Conservation (phyloP, 805 yeast species). For the Zygoascus ofunaensis region DNA sequence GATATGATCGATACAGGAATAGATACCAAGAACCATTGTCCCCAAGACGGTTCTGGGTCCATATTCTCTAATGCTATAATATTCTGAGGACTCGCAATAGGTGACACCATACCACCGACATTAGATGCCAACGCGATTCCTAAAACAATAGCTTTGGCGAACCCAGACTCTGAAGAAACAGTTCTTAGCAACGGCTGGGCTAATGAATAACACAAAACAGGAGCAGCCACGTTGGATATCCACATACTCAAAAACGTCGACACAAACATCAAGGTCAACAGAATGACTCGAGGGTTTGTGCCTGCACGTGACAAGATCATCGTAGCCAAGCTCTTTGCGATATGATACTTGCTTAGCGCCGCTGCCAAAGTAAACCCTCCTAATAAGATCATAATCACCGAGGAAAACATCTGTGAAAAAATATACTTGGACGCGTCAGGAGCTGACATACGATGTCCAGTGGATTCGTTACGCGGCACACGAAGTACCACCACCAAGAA, state of each 20-base stretch:
- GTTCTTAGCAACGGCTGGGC: constrained; percentile 85
- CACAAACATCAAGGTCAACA: constrained; percentile 75
- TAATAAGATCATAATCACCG: constrained; percentile 76
- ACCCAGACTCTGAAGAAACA: constrained; percentile 65
- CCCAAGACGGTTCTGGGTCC: constrained; percentile 82
- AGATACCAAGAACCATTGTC: constrained; percentile 84
- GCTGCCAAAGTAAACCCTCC: constrained; percentile 97
- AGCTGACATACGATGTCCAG: constrained; percentile 46
- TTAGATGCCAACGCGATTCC: constrained; percentile 93
- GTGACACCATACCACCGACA: constrained; percentile 95
- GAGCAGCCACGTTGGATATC: constrained; percentile 97
- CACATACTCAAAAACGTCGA: constrained; percentile 85
- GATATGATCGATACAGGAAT: constrained; percentile 67
- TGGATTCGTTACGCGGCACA: constrained; percentile 47
- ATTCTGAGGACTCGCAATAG: constrained; percentile 95
- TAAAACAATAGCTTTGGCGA: constrained; percentile 73
- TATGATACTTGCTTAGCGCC: constrained; percentile 81
- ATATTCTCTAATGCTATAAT: constrained; percentile 81
- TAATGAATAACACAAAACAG: constrained; percentile 83
- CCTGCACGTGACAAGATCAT: constrained; percentile 76
- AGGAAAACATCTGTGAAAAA: constrained; percentile 87
- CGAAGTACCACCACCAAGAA: constrained; percentile 64
- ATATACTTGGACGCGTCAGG: constrained; percentile 69
- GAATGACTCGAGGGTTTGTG: constrained; percentile 67
- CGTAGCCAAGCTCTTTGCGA: constrained; percentile 80